phyloP scores from a whole-genome alignment of 208 protist species.

The Balamuthia mandrillaris region DNA sequence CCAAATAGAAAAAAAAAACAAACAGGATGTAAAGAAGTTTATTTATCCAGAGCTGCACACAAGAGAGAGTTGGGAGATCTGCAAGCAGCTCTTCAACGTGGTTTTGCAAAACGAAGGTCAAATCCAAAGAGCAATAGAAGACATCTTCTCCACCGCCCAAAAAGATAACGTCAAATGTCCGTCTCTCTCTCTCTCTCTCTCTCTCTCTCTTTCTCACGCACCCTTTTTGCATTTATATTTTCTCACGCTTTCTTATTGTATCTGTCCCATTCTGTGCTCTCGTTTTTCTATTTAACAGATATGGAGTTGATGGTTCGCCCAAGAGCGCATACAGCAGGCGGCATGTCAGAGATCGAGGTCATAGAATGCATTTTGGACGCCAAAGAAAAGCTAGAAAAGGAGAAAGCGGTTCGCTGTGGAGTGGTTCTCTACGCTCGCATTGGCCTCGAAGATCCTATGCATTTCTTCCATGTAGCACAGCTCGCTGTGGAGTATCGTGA shows the following conservation, averaged over 20 bases:
- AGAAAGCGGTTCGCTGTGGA: not conserved
- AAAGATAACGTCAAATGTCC: slow-evolving; percentile 53
- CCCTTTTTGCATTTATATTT: slow-evolving; percentile 35
- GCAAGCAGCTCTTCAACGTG: slow-evolving; percentile 47
- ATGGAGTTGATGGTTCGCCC: slow-evolving; percentile 56
- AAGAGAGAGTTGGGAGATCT: not conserved
- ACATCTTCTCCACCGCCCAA: slow-evolving; percentile 41
- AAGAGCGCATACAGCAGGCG: not conserved
- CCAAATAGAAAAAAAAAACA: too few relatives aligned
- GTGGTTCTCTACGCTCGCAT: not conserved
- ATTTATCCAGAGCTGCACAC: too few relatives aligned
- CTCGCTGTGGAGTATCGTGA: not conserved
- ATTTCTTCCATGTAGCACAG: not conserved
- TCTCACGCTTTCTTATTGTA: too few relatives aligned
- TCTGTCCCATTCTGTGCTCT: too few relatives aligned
- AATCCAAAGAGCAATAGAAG: slow-evolving; percentile 48
- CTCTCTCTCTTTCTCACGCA: too few relatives aligned
- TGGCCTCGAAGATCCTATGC: not conserved
- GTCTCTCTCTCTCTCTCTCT: not conserved
- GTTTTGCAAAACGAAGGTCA: slow-evolving; percentile 52
- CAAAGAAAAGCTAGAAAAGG: slow-evolving; percentile 14
- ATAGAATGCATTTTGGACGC: not conserved
- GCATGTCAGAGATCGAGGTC: slow-evolving; percentile 37
- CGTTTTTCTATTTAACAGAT: slow-evolving; percentile 44
- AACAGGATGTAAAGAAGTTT: too few relatives aligned